A percentile compares a stretch with the other conserved stretches of the same genome.
Conservation (phyloP, 2,329 filamentous ascomycete genomes). For the Aspergillus sp. region DNA sequence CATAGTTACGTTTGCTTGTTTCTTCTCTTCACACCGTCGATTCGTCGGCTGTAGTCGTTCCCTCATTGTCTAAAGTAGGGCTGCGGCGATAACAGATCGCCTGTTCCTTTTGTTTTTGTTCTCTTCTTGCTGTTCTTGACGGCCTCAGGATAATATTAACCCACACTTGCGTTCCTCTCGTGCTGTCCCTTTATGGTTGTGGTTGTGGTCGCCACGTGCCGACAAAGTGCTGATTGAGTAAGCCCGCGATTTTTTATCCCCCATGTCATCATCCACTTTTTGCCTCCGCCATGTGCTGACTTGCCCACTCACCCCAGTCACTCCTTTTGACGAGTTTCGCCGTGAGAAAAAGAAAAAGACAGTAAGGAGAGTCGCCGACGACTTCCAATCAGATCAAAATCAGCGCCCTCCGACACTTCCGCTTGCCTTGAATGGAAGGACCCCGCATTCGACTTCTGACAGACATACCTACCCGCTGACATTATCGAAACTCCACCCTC, state of each 20-base stretch:
- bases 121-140: conserved; percentile 1
- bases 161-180: not conserved
- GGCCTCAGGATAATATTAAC: not conserved
- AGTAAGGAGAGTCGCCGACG: not conserved
- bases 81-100: not conserved
- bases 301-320: conserved; percentile 17
- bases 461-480: conserved; percentile 20
- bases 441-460: conserved; percentile 20
- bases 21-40: conserved; percentile 1
- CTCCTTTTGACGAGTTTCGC: conserved; percentile 12
- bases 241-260: conserved; percentile 5
- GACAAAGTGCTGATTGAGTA: conserved; percentile 4
- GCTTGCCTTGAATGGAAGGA: conserved; percentile 15
- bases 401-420: conserved; percentile 9
- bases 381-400: conserved; percentile 2
- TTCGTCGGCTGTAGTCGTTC: not conserved
- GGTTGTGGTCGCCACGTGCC: conserved; percentile 7
- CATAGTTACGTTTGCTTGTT: conserved; percentile 15
- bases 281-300: conserved; percentile 10
- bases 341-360: not conserved
- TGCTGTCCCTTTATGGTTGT: not conserved
- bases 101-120: not conserved
- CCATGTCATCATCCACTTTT: conserved; percentile 19
- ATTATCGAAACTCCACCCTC: conserved; percentile 16
- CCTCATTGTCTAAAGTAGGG: not conserved